phyloP scores from a whole-genome alignment of 345 rosid genomes.

The Euphorbia peplus region DNA sequence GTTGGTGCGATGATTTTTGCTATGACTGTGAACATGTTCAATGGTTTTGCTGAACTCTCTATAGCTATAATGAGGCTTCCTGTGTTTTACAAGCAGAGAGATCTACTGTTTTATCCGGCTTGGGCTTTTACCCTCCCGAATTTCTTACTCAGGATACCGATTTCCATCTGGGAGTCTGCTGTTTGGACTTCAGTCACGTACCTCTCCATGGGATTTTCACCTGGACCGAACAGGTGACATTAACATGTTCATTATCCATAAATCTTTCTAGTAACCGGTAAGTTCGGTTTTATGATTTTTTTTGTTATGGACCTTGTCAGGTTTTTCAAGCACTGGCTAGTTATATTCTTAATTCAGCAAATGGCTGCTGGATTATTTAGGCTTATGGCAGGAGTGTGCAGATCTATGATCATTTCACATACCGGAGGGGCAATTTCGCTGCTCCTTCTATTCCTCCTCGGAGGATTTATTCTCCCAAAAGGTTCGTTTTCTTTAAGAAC shows the following conservation, averaged over 20 bases:
- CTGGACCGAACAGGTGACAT: slow-evolving; percentile 40
- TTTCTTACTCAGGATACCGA: slow-evolving; percentile 50
- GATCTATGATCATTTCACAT: slow-evolving; percentile 50
- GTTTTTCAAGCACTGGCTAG: slow-evolving; percentile 47
- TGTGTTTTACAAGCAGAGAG: slow-evolving; percentile 30
- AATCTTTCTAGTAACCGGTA: no score
- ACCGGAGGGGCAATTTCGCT: slow-evolving; percentile 49
- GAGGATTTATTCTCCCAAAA: slow-evolving; percentile 56
- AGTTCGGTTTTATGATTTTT: not conserved
- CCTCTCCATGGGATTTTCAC: slow-evolving; percentile 57
- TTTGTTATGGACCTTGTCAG: slow-evolving; percentile 21
- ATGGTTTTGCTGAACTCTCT: slow-evolving; percentile 58
- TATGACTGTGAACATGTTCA: slow-evolving; percentile 49
- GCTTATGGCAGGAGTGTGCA: slow-evolving; percentile 50
- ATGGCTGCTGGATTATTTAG: slow-evolving; percentile 55
- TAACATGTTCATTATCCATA: not conserved
- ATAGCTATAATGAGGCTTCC: slow-evolving; percentile 47
- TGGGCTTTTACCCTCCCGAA: slow-evolving; percentile 59
- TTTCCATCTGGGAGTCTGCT: slow-evolving; percentile 43
- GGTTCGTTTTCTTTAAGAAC: slow-evolving; percentile 16
- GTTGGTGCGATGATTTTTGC: slow-evolving; percentile 55
- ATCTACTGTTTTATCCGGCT: slow-evolving; percentile 48
- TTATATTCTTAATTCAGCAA: slow-evolving; percentile 51
- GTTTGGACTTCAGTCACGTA: slow-evolving; percentile 54
- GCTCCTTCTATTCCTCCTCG: slow-evolving; percentile 49